Evolutionary conservation across 495 filamentous ascomycete genomes (phyloP).

Genomic region (Aspergillus panamensis): DNA sequence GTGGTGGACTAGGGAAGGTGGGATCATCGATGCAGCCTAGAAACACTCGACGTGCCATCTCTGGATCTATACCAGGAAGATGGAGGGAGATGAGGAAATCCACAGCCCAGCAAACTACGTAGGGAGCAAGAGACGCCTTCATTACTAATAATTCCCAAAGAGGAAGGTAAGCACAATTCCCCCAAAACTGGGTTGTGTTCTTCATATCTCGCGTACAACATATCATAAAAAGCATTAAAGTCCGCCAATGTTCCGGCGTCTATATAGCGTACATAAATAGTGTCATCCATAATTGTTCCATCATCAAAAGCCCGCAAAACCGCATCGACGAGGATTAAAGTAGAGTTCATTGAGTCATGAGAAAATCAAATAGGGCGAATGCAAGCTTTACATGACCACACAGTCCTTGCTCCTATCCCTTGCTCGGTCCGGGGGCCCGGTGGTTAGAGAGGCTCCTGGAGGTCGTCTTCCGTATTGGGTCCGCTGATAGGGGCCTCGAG

Average conservation of each 20-base stretch:
- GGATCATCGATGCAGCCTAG: not conserved
- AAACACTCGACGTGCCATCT: not conserved
- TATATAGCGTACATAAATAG: slow-evolving; percentile 19
- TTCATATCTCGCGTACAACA: not conserved
- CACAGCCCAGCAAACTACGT: no score
- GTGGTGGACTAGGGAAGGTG: slow-evolving; percentile 14
- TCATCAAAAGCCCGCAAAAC: slow-evolving; percentile 10
- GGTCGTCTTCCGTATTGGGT: slow-evolving; percentile 21
- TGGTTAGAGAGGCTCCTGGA: slow-evolving; percentile 10
- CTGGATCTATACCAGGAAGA: not conserved
- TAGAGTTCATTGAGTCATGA: not conserved
- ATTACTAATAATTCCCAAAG: no score
- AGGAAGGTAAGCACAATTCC: no score
- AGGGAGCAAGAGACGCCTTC: no score
- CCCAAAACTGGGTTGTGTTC: no score
- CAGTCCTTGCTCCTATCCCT: slow-evolving; percentile 40
- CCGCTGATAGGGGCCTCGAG: slow-evolving; percentile 21
- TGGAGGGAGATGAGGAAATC: no score
- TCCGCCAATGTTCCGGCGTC: slow-evolving; percentile 8
- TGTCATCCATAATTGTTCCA: slow-evolving; percentile 14
- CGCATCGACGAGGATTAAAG: not conserved
- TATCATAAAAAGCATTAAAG: slow-evolving; percentile 10
- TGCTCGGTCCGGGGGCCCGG: slow-evolving; percentile 22
- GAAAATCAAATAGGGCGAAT: not conserved
- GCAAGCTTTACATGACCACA: slow-evolving; percentile 39